phyloP scores from a whole-genome alignment of 495 filamentous ascomycete species.

The Talaromyces proteolyticus region DNA sequence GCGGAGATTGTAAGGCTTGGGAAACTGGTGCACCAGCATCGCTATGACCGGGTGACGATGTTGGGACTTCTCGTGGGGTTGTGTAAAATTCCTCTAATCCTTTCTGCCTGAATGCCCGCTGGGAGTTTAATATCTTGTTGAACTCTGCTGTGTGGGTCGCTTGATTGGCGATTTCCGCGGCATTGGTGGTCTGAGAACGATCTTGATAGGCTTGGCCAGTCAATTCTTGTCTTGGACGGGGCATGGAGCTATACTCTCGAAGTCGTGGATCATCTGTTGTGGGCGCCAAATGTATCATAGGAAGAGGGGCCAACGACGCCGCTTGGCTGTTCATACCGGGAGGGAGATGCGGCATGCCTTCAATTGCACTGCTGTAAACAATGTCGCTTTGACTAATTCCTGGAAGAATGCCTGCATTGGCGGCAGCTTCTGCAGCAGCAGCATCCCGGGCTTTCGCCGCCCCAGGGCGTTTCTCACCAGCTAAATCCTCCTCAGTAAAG shows the following conservation, averaged over 20 bases:
- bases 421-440: slow-evolving; percentile 50
- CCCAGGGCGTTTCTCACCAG: slow-evolving; percentile 93
- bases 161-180: slow-evolving; percentile 80
- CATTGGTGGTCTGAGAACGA: slow-evolving; percentile 69
- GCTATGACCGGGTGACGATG: slow-evolving; percentile 34
- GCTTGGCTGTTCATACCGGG: slow-evolving; percentile 49
- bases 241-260: slow-evolving; percentile 75
- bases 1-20: slow-evolving; percentile 39
- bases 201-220: slow-evolving; percentile 87
- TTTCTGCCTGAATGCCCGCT: slow-evolving; percentile 66
- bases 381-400: slow-evolving; percentile 61
- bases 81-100: slow-evolving; percentile 74
- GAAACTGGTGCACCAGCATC: slow-evolving; percentile 39
- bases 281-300: slow-evolving; percentile 78
- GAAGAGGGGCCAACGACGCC: slow-evolving; percentile 62
- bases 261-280: slow-evolving; percentile 71
- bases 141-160: slow-evolving; percentile 84
- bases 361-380: slow-evolving; percentile 74
- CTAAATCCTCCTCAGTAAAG: slow-evolving; percentile 94
- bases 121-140: slow-evolving; percentile 73
- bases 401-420: slow-evolving; percentile 41
- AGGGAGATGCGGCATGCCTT: slow-evolving; percentile 62
- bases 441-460: slow-evolving; percentile 83
- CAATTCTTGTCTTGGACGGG: slow-evolving; percentile 84
- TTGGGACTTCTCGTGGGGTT: slow-evolving; percentile 67